Percentiles rank a stretch among this genome's conserved stretches.
Conservation (phyloP, 2,329 filamentous ascomycete genomes). For the Aureobasidium mangrovei region DNA sequence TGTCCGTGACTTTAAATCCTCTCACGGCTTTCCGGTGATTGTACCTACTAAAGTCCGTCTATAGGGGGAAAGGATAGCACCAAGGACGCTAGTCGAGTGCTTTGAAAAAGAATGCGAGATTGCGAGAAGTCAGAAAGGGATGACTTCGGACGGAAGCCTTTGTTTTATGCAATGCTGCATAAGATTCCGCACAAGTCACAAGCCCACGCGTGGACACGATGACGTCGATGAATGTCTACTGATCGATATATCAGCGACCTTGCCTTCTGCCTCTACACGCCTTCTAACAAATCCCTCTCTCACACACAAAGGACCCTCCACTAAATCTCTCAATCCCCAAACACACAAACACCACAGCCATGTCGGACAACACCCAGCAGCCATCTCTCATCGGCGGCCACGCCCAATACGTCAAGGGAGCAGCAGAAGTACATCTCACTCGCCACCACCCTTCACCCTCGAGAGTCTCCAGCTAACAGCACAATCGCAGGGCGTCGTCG, state of each 20-base stretch:
- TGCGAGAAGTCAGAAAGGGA: neutral
- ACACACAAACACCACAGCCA: constrained; percentile 6
- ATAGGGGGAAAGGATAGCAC: neutral
- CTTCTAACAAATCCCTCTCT: neutral
- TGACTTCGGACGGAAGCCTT: neutral
- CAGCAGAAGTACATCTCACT: constrained; percentile 47
- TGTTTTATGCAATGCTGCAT: neutral
- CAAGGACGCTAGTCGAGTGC: too few relatives aligned
- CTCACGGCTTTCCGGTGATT: neutral
- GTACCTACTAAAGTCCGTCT: neutral
- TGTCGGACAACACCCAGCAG: constrained; percentile 26
- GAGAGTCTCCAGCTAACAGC: neutral
- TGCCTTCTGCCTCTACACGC: neutral
- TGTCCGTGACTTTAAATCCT: neutral
- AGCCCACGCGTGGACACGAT: neutral
- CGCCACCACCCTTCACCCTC: neutral
- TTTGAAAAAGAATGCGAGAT: neutral
- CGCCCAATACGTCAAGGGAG: constrained; percentile 60
- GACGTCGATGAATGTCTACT: neutral
- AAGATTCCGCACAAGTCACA: neutral
- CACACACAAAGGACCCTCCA: neutral
- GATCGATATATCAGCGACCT: neutral
- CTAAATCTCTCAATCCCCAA: neutral
- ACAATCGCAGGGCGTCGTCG: constrained; percentile 48
- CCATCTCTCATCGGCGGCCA: constrained; percentile 56